Conservation (phyloP, 768 basidiomycete species). For the Kwoniella europaea region DNA sequence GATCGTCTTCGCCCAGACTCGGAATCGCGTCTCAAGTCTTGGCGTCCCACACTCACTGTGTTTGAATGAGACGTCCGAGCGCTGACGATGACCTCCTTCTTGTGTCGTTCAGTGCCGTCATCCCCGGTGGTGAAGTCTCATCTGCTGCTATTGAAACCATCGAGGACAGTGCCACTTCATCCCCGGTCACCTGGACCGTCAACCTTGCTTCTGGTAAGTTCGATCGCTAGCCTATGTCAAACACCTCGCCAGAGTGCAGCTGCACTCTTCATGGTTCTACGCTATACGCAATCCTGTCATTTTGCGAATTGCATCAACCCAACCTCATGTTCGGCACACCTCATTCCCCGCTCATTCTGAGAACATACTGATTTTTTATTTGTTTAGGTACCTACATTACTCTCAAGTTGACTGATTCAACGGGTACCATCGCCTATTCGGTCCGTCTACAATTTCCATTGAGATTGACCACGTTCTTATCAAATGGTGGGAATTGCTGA, state of each 20-base stretch:
- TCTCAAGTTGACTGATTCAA: slow-evolving; percentile 68
- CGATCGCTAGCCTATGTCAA: too few species aligned
- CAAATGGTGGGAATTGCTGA: background rate
- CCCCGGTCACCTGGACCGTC: slow-evolving; percentile 51
- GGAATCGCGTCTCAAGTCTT: slow-evolving; percentile 6
- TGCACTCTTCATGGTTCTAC: too few species aligned
- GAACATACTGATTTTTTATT: slow-evolving; percentile 1
- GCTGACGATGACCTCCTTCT: background rate
- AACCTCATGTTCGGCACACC: background rate
- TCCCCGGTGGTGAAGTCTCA: slow-evolving; percentile 53
- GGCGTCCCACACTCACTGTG: slow-evolving; percentile 4
- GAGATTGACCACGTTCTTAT: too few species aligned
- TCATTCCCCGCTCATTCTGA: background rate
- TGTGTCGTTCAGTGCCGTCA: slow-evolving; percentile 57
- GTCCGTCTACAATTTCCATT: slow-evolving; percentile 23
- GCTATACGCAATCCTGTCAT: too few species aligned
- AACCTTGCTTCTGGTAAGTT: slow-evolving; percentile 46
- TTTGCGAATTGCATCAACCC: too few species aligned
- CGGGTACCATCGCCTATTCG: slow-evolving; percentile 61
- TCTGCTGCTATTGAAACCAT: slow-evolving; percentile 47
- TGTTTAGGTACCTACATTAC: slow-evolving; percentile 64
- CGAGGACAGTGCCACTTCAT: slow-evolving; percentile 14
- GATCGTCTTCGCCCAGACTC: slow-evolving; percentile 1
- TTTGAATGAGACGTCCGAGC: background rate
- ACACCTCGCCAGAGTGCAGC: too few species aligned